These are phyloP conservation scores for Leucocoprinus leucothites DNA, from an alignment of 768 basidiomycete genomes.

Conservation along the genomic window DNA sequence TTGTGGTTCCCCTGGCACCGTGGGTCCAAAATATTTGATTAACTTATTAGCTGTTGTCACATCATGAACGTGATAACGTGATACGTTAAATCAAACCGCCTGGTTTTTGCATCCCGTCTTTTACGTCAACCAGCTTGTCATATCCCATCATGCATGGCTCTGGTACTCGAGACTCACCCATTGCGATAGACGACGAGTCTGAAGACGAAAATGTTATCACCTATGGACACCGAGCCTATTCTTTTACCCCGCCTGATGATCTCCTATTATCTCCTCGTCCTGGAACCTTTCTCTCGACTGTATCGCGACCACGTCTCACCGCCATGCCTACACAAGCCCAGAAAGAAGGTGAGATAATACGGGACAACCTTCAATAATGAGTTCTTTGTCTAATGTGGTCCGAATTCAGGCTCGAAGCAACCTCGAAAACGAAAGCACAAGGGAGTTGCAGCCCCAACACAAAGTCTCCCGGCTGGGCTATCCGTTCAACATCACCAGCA, in stretches of 20 bases:
- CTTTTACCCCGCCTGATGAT: neutral
- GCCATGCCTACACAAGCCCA: neutral
- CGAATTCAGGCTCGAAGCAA: neutral
- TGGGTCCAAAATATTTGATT: neutral
- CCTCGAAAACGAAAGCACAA: slow-evolving; percentile 21
- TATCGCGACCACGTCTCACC: neutral
- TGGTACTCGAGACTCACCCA: slow-evolving; percentile 34
- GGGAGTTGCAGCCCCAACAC: slow-evolving; percentile 15
- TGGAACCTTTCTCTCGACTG: slow-evolving; percentile 2
- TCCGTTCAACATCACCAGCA: neutral
- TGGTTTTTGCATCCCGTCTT: too few species aligned
- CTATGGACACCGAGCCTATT: slow-evolving; percentile 18
- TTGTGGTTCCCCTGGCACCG: too few species aligned
- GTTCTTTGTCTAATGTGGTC: neutral
- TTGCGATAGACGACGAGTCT: slow-evolving; percentile 38
- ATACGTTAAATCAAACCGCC: too few species aligned
- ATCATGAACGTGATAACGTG: neutral
- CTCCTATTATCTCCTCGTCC: slow-evolving; percentile 9
- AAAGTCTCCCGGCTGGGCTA: neutral
- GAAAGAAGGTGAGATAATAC: slow-evolving; percentile 9
- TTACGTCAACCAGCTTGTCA: neutral
- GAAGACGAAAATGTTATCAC: slow-evolving; percentile 34
- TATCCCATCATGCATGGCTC: slow-evolving; percentile 21
- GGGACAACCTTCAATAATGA: neutral
- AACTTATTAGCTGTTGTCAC: too few species aligned